Conservation (phyloP, 75 land plant genomes). For the Cupressus sempervirens region DNA sequence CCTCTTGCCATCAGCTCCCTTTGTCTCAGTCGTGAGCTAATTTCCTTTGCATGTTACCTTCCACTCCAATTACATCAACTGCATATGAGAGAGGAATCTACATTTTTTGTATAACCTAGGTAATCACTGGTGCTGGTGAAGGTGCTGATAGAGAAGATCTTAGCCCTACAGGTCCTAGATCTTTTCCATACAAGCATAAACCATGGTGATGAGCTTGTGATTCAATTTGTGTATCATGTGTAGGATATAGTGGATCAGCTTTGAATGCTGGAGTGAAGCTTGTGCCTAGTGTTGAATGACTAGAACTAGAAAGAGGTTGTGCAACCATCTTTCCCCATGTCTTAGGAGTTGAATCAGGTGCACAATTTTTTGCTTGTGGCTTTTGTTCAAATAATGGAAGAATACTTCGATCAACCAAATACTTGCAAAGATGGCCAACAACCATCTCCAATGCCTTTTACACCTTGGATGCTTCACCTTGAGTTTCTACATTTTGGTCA, state of each 20-base stretch:
- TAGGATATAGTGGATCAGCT: slow-evolving; percentile 39
- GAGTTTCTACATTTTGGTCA: slow-evolving; percentile 84
- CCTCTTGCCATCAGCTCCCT: too few species aligned
- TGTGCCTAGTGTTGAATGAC: slow-evolving; percentile 28
- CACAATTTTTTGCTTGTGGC: slow-evolving; percentile 6
- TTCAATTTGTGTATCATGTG: slow-evolving; percentile 48
- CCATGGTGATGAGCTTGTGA: slow-evolving; percentile 36
- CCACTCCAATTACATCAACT: slow-evolving; percentile 81
- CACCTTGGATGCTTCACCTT: slow-evolving; percentile 78
- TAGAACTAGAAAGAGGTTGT: slow-evolving; percentile 15
- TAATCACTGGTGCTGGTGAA: slow-evolving; percentile 53
- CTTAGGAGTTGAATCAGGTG: neutral
- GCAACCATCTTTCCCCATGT: slow-evolving; percentile 14
- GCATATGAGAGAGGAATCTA: slow-evolving; percentile 88
- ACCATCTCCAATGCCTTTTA: slow-evolving; percentile 72
- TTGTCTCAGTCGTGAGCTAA: too few species aligned
- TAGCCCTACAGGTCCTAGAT: slow-evolving; percentile 32
- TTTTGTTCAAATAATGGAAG: slow-evolving; percentile 78
- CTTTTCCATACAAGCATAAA: slow-evolving; percentile 64
- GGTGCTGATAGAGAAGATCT: slow-evolving; percentile 42
- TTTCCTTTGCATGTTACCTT: too few species aligned
- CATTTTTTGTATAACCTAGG: slow-evolving; percentile 78
- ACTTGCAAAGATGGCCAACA: slow-evolving; percentile 77
- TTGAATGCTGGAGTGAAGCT: slow-evolving; percentile 34
- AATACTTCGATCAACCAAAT: slow-evolving; percentile 82